These are phyloP conservation scores for Candida nitratophila DNA, from an alignment of 805 yeast species.

Conservation along the genomic window DNA sequence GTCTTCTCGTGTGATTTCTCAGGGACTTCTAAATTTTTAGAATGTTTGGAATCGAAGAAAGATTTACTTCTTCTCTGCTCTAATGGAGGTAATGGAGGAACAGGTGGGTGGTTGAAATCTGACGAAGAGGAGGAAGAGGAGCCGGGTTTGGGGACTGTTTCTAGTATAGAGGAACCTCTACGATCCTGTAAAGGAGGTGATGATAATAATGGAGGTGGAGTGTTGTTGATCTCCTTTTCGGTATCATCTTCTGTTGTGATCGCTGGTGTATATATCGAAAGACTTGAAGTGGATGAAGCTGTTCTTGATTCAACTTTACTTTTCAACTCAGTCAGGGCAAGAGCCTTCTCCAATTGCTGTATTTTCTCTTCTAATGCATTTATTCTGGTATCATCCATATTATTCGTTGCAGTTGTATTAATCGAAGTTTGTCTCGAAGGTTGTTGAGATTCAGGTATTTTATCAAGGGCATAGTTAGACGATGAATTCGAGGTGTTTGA, in stretches of 20 bases:
- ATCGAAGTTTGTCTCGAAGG: background rate
- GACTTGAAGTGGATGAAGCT: background rate
- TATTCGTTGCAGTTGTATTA: background rate
- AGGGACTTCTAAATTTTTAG: constrained; percentile 16
- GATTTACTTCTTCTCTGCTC: constrained; percentile 13
- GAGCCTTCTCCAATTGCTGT: constrained; percentile 20
- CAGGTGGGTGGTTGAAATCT: constrained; percentile 11
- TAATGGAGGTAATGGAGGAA: constrained; percentile 24
- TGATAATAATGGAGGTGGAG: background rate
- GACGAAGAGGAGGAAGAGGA: background rate
- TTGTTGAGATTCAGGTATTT: background rate
- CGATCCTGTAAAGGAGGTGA: background rate
- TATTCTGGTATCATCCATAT: constrained; percentile 16
- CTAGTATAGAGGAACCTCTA: background rate
- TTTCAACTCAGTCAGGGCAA: constrained; percentile 16
- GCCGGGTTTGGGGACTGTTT: too few relatives aligned
- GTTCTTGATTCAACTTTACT: constrained; percentile 1
- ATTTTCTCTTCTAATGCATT: constrained; percentile 26
- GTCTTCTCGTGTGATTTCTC: background rate
- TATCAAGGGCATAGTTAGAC: background rate
- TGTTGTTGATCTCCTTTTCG: background rate
- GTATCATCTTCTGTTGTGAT: background rate
- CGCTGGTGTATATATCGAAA: background rate
- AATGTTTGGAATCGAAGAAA: background rate
- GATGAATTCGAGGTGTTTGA: background rate